phyloP scores from a whole-genome alignment of 805 yeast species.

The Scheffersomyces stipitis region DNA sequence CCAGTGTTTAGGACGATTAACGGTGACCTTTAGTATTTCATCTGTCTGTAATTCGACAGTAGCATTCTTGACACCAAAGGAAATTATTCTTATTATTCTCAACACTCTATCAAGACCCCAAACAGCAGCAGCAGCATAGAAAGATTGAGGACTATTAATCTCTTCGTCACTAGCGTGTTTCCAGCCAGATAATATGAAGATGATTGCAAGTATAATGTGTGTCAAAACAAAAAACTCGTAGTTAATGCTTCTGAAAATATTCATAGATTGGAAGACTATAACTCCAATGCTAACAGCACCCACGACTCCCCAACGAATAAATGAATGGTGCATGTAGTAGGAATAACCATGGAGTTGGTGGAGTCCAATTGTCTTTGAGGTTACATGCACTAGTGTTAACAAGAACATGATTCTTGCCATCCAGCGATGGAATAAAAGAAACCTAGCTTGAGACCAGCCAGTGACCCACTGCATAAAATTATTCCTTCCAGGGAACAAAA shows the following conservation, averaged over 20 bases:
- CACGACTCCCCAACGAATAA: slow-evolving; percentile 33
- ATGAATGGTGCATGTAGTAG: slow-evolving; percentile 7
- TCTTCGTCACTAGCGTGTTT: slow-evolving; percentile 40
- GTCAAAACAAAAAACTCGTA: slow-evolving; percentile 35
- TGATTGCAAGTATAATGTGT: slow-evolving; percentile 38
- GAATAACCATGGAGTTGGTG: slow-evolving; percentile 5
- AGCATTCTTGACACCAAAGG: slow-evolving; percentile 62
- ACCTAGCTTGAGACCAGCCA: slow-evolving; percentile 53
- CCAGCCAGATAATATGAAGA: slow-evolving; percentile 46
- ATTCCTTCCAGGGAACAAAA: slow-evolving; percentile 63
- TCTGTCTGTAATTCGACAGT: slow-evolving; percentile 38
- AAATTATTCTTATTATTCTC: slow-evolving; percentile 53
- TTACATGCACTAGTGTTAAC: slow-evolving; percentile 15
- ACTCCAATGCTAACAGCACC: slow-evolving; percentile 36
- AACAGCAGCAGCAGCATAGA: slow-evolving; percentile 54
- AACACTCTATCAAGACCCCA: slow-evolving; percentile 70
- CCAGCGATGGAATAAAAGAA: slow-evolving; percentile 45
- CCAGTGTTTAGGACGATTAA: slow-evolving; percentile 56
- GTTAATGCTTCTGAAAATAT: slow-evolving; percentile 30
- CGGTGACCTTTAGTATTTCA: slow-evolving; percentile 48
- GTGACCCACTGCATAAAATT: slow-evolving; percentile 57
- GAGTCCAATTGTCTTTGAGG: slow-evolving; percentile 46
- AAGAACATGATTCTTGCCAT: slow-evolving; percentile 8
- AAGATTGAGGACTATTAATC: slow-evolving; percentile 34
- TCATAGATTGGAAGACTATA: slow-evolving; percentile 30